phyloP scores from a whole-genome alignment of 2,329 filamentous ascomycete genomes.

The Alternaria angustiovoidea region DNA sequence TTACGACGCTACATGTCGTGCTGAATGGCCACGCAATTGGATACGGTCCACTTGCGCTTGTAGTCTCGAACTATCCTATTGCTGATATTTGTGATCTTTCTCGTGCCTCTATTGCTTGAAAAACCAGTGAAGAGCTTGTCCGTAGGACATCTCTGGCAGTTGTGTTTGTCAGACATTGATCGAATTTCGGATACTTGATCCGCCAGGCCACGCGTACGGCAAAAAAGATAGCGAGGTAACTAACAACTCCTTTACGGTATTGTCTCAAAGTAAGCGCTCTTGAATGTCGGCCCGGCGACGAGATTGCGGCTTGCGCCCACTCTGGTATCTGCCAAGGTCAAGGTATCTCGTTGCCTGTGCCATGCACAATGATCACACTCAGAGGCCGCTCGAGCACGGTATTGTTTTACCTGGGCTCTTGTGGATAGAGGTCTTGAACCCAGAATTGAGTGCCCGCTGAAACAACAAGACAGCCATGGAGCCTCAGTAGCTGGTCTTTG shows the following conservation, averaged over 20 bases:
- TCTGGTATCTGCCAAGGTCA: background rate
- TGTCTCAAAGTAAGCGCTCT: background rate
- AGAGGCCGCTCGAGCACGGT: background rate
- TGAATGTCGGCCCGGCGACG: background rate
- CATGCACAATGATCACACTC: background rate
- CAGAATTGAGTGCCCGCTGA: conserved; percentile 2
- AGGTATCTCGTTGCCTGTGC: background rate
- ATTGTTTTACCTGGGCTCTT: background rate
- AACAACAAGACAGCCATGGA: background rate
- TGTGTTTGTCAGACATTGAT: background rate
- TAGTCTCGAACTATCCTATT: background rate
- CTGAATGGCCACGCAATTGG: background rate
- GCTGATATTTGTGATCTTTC: background rate
- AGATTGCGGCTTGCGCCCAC: background rate
- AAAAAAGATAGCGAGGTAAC: background rate
- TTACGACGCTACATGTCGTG: background rate
- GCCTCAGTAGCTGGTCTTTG: background rate
- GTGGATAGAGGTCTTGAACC: conserved; percentile 3
- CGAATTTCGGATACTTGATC: background rate
- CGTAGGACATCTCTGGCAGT: background rate
- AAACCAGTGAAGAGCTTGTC: background rate
- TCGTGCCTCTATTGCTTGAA: background rate
- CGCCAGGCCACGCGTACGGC: background rate
- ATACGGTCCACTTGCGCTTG: conserved; percentile 1
- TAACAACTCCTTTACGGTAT: background rate